Conservation (phyloP, 2,329 filamentous ascomycete genomes). For the Beauveria varroae region DNA sequence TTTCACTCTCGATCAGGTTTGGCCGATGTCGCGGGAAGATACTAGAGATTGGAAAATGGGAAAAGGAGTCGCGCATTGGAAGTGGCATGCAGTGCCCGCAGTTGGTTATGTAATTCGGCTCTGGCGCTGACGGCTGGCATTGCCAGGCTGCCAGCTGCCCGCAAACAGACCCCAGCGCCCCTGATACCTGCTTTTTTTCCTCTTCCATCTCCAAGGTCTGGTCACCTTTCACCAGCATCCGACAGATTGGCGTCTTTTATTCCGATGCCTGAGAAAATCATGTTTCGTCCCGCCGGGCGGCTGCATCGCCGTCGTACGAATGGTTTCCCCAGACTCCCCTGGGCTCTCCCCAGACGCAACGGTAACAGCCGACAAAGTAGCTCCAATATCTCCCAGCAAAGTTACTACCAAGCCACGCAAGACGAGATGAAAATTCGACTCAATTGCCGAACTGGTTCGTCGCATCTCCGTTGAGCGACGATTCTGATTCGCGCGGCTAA, state of each 20-base stretch:
- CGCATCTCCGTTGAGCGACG: not conserved
- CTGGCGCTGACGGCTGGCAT: not conserved
- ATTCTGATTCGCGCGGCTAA: constrained; percentile 2
- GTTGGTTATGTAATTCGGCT: constrained; percentile 1
- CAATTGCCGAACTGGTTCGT: not conserved
- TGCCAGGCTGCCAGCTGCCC: not conserved
- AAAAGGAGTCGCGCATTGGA: not conserved
- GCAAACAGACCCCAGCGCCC: not conserved
- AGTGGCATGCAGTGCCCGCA: not conserved
- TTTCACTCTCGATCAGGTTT: not conserved
- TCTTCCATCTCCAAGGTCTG: not conserved
- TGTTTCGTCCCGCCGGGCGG: too few species aligned
- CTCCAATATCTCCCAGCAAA: not conserved
- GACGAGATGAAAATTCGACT: not conserved
- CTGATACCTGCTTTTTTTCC: not conserved
- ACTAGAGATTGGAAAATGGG: not conserved
- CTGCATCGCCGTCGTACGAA: not conserved
- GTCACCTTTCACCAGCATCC: not conserved
- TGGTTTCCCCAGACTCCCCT: not conserved
- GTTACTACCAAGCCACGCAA: not conserved
- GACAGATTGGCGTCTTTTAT: not conserved
- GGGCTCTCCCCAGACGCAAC: not conserved
- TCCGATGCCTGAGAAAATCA: too few species aligned
- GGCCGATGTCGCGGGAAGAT: not conserved
- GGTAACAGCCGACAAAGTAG: not conserved